phyloP scores from a whole-genome alignment of 805 yeast genomes.

The Ogataea populi-albae region DNA sequence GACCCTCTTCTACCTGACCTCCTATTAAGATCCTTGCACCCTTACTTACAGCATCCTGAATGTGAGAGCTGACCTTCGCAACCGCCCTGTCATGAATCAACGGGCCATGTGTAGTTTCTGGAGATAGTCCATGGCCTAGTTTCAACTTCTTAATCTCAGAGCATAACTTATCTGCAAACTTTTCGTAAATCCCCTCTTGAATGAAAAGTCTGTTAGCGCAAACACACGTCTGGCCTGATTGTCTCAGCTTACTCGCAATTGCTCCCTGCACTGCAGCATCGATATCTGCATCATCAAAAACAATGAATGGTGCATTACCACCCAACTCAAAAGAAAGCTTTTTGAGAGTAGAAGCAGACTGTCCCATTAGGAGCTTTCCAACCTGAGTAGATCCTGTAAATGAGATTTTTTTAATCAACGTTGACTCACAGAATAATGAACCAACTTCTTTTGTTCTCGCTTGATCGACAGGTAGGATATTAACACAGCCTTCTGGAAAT shows the following conservation, averaged over 20 bases:
- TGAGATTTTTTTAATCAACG: conserved; percentile 59
- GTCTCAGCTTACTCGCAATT: conserved; percentile 65
- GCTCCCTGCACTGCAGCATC: conserved; percentile 67
- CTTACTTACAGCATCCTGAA: conserved; percentile 60
- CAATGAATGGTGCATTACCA: conserved; percentile 77
- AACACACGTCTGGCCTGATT: conserved; percentile 79
- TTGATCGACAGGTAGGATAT: conserved; percentile 53
- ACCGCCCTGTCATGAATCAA: conserved; percentile 63
- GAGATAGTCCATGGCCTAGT: conserved; percentile 62
- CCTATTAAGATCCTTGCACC: conserved; percentile 67
- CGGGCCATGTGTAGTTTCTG: conserved; percentile 72
- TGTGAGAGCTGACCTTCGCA: conserved; percentile 57
- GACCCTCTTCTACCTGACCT: conserved; percentile 49
- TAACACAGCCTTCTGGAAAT: conserved; percentile 65
- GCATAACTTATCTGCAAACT: conserved; percentile 49
- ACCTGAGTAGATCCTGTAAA: conserved; percentile 79
- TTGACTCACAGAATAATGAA: conserved; percentile 52
- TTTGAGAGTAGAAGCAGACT: conserved; percentile 60
- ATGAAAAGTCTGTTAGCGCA: conserved; percentile 73
- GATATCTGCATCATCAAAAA: conserved; percentile 70
- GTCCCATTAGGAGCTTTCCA: conserved; percentile 64
- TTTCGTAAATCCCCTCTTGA: conserved; percentile 62
- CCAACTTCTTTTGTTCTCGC: conserved; percentile 48
- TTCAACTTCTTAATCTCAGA: conserved; percentile 43
- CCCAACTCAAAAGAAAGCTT: conserved; percentile 74